These are phyloP conservation scores for Penicillium argentinense DNA, from an alignment of 495 filamentous ascomycete species.

Conservation along the genomic window DNA sequence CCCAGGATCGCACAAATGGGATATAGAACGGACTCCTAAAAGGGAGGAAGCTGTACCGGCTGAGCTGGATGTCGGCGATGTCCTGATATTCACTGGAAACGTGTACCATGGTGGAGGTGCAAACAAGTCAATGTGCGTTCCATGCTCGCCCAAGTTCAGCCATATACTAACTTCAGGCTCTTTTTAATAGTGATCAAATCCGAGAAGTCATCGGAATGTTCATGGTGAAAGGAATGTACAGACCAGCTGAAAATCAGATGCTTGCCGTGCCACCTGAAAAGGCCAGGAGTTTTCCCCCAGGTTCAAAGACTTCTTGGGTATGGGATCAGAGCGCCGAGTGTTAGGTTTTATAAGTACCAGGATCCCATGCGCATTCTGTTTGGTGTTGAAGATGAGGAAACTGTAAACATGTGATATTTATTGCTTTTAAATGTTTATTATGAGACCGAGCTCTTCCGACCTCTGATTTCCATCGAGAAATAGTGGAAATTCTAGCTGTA, in stretches of 20 bases:
- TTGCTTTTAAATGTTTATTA: too few relatives aligned
- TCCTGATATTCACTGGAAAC: slow-evolving; percentile 1
- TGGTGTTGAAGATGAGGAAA: slow-evolving; percentile 1
- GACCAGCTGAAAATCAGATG: slow-evolving; percentile 3
- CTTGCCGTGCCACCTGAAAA: slow-evolving; percentile 3
- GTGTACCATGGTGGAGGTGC: slow-evolving; percentile 1
- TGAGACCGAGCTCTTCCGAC: too few relatives aligned
- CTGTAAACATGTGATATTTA: not conserved
- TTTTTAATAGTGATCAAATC: slow-evolving; percentile 6
- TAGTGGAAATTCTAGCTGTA: too few relatives aligned
- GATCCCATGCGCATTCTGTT: slow-evolving; percentile 3
- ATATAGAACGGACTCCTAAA: not conserved
- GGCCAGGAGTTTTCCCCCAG: not conserved
- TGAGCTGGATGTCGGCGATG: slow-evolving; percentile 2
- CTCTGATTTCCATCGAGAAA: too few relatives aligned
- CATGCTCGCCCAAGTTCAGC: too few relatives aligned
- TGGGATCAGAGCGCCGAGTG: slow-evolving; percentile 3
- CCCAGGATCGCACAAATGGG: slow-evolving; percentile 1
- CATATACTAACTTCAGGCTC: too few relatives aligned
- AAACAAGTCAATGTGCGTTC: slow-evolving; percentile 1
- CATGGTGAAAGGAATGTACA: slow-evolving; percentile 5
- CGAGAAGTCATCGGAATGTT: slow-evolving; percentile 2
- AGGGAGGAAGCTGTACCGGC: slow-evolving; percentile 1
- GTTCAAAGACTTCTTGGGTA: slow-evolving; percentile 1
- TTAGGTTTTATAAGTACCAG: slow-evolving; percentile 2